phyloP scores from a whole-genome alignment of 495 filamentous ascomycete species.

The Daldinia grandis region DNA sequence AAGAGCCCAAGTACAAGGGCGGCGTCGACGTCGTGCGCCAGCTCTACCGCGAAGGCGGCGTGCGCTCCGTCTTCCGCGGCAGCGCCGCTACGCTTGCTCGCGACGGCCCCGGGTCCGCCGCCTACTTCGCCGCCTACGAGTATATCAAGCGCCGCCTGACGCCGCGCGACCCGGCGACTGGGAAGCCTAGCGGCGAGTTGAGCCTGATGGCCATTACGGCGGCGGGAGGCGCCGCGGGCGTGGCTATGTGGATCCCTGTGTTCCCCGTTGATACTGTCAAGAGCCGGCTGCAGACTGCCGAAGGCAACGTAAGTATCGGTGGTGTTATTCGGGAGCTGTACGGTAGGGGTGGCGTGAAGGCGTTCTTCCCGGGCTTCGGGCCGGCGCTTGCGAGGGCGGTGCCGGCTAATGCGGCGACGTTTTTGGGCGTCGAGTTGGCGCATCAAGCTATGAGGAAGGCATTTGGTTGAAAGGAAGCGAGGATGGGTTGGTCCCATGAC shows the following conservation, averaged over 20 bases:
- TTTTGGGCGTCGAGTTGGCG: constrained; percentile 79
- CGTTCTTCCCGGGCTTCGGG: constrained; percentile 97
- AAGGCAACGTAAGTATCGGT: constrained; percentile 83
- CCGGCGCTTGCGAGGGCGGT: constrained; percentile 92
- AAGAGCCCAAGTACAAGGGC: constrained; percentile 92
- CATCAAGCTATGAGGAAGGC: constrained; percentile 82
- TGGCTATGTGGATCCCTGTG: constrained; percentile 99
- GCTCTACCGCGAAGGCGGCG: constrained; percentile 89
- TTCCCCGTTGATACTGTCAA: constrained; percentile 99
- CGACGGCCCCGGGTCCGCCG: constrained; percentile 90
- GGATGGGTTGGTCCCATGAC: no score
- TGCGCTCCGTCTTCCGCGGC: constrained; percentile 91
- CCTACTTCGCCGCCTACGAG: constrained; percentile 98
- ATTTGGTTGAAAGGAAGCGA: constrained; percentile 60
- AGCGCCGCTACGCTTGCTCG: constrained; percentile 89
- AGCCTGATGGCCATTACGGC: constrained; percentile 82
- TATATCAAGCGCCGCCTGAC: constrained; percentile 87
- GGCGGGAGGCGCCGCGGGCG: constrained; percentile 88
- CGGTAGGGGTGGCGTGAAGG: constrained; percentile 79
- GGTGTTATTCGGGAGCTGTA: constrained; percentile 83
- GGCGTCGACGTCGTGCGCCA: constrained; percentile 94
- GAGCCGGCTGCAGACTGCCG: constrained; percentile 88
- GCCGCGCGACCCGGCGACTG: constrained; percentile 79
- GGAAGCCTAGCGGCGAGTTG: constrained; percentile 74
- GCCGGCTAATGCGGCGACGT: constrained; percentile 85